Conservation (phyloP, 805 yeast genomes). For the Zygosaccharomyces bailii region DNA sequence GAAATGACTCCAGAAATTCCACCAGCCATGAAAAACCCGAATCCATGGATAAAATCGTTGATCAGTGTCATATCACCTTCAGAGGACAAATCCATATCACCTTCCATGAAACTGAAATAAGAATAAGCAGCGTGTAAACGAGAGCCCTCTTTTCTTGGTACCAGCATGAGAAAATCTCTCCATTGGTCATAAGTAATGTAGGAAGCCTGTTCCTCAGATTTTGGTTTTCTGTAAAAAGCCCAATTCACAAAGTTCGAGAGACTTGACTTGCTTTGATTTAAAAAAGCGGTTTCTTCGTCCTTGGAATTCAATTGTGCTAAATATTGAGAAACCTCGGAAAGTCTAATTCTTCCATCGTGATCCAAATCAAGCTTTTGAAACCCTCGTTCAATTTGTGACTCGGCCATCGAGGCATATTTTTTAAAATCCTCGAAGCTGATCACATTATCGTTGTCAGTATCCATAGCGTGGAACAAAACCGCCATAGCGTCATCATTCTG, state of each 20-base stretch:
- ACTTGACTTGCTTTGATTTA: constrained; percentile 12
- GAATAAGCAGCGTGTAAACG: constrained; percentile 76
- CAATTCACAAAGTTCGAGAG: constrained; percentile 28
- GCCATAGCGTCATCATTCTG: constrained; percentile 56
- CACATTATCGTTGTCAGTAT: constrained; percentile 50
- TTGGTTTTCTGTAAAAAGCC: constrained; percentile 28
- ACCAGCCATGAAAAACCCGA: constrained; percentile 91
- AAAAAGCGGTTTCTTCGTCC: constrained; percentile 3
- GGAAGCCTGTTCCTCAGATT: constrained; percentile 35
- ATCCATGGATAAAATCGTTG: constrained; percentile 73
- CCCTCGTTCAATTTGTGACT: constrained; percentile 64
- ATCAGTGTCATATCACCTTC: constrained; percentile 91
- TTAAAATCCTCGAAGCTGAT: constrained; percentile 67
- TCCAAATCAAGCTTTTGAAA: constrained; percentile 67
- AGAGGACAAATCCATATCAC: constrained; percentile 75
- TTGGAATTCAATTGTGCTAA: constrained; percentile 47
- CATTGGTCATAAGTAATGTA: constrained; percentile 81
- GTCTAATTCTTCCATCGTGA: constrained; percentile 65
- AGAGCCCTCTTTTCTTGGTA: constrained; percentile 78
- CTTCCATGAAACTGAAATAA: constrained; percentile 55
- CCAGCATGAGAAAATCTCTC: constrained; percentile 73
- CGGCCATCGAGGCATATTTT: constrained; percentile 61
- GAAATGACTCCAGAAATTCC: constrained; percentile 95
- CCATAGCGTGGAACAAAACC: constrained; percentile 57
- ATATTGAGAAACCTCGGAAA: constrained; percentile 65